Base-by-base conservation (phyloP, 768 basidiomycete species). In the Phaffia tasmanica region DNA sequence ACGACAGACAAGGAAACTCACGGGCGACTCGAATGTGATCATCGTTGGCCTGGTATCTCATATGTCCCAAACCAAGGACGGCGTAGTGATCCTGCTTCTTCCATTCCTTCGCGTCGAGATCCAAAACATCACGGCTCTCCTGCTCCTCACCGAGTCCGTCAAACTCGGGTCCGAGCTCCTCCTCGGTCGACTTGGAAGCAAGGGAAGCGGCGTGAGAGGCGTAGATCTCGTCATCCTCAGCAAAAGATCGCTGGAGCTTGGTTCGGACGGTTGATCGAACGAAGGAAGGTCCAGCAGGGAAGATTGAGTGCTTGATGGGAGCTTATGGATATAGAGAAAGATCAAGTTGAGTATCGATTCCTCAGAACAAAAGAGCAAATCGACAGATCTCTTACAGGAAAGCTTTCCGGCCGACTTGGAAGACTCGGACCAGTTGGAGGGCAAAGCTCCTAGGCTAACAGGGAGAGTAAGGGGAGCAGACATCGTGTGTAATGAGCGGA, bases 81-180 rank as follows among this genome's bases (percentile, higher is more conserved):
- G 88, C 88, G 74, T 99, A 99, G 75, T 97, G 89, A 75, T 99
- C 94, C 83, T 98, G 95, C 84, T 94, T 92, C 88, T 98, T 99
- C 94, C 95, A 98, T 74, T 94, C 91, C 78, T 97, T 97, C 7
- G 94, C 89, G 79, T 99, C 94, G n/a, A 85, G 79, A 55, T 79
- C 75, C 50, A 91, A 76, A 57, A 91, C 72, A 27, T 85, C 85
- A 3, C 81, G 79, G 23, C 82, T 76, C 79, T 98, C 94, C 70
- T 84, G 80, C 78, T 98, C 95, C 67, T 90, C 87, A 1, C 92
- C 93, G 7, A 98, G 86, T 32, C 91, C 94, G 16, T 69, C 67
- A n/a, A 90, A 84, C 79, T 93, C 92, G 72, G 89, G 88, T 69
- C 87, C 87, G 62, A 79, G 80, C 4, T 75, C 73, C 23, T 80